phyloP scores from a whole-genome alignment of 352 stramenopile genomes.

The Thraustotheca clavata region DNA sequence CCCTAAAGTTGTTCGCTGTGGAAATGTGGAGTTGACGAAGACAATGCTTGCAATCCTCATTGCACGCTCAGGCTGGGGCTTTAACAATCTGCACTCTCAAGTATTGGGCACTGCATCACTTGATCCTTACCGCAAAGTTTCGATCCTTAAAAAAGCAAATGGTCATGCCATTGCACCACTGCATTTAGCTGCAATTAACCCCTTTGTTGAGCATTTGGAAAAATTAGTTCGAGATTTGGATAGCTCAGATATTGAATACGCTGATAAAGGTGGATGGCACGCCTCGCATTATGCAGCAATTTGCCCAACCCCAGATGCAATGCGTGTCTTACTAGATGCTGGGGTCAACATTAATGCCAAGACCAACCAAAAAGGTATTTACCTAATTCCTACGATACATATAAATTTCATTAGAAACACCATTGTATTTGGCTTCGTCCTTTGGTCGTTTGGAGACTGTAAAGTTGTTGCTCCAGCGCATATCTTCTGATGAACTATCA shows the following conservation, averaged over 20 bases:
- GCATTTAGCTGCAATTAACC: constrained; percentile 67
- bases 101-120: constrained; percentile 34
- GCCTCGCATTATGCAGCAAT: constrained; percentile 59
- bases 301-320: constrained; percentile 39
- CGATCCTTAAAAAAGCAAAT: constrained; percentile 55
- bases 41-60: constrained; percentile 50
- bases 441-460: constrained; percentile 44
- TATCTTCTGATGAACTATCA: neutral
- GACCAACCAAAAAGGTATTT: constrained; percentile 36
- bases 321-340: constrained; percentile 52
- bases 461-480: constrained; percentile 42
- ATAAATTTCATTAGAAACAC: constrained; percentile 27
- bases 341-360: constrained; percentile 44
- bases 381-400: neutral
- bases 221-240: constrained; percentile 38
- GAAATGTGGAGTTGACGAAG: constrained; percentile 37
- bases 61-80: constrained; percentile 46
- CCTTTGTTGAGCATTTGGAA: constrained; percentile 54
- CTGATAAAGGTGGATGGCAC: constrained; percentile 42
- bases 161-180: constrained; percentile 56
- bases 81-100: constrained; percentile 51
- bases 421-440: constrained; percentile 46
- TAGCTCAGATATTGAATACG: constrained; percentile 42
- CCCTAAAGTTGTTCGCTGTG: constrained; percentile 27
- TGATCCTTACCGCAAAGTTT: constrained; percentile 43